Evolutionary conservation across 2,329 filamentous ascomycete species (phyloP).

Genomic region (Ophiocordyceps sinensis): DNA sequence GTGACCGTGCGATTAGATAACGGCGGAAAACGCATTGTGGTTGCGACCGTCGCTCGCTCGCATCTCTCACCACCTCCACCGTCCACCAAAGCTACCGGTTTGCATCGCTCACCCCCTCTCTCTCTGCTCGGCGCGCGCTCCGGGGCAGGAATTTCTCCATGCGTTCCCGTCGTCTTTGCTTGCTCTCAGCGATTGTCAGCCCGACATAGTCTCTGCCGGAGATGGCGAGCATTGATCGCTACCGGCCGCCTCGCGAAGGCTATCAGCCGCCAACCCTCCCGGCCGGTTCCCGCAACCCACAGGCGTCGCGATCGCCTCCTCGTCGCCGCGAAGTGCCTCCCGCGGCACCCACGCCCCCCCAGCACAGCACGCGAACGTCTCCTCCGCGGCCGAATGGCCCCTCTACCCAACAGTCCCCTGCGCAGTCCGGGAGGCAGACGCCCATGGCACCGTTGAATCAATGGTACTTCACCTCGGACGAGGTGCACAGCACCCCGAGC

Average conservation of each 20-base stretch:
- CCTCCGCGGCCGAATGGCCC: slow-evolving; percentile 34
- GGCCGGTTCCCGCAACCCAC: slow-evolving; percentile 23
- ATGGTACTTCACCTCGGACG: slow-evolving; percentile 81
- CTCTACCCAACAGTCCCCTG: slow-evolving; percentile 27
- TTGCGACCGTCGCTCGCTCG: not conserved
- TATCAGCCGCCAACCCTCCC: slow-evolving; percentile 38
- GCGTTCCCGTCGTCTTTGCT: slow-evolving; percentile 7
- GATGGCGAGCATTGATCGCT: slow-evolving; percentile 48
- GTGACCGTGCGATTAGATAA: slow-evolving; percentile 12
- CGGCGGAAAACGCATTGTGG: not conserved
- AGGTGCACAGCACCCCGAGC: slow-evolving; percentile 70
- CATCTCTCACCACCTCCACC: not conserved
- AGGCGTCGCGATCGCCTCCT: slow-evolving; percentile 33
- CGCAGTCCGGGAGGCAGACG: slow-evolving; percentile 22
- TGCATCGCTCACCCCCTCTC: not conserved
- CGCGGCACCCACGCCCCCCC: slow-evolving; percentile 46
- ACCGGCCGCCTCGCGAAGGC: slow-evolving; percentile 40
- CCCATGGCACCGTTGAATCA: slow-evolving; percentile 37
- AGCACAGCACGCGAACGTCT: slow-evolving; percentile 38
- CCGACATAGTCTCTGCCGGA: slow-evolving; percentile 10
- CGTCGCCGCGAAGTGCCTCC: slow-evolving; percentile 43
- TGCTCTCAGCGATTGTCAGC: slow-evolving; percentile 8
- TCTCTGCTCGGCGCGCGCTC: not conserved
- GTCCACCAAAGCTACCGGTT: not conserved
- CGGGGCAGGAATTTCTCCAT: slow-evolving; percentile 13